Base-by-base conservation (phyloP, 257 asterid species). In the Datura wrightii region DNA sequence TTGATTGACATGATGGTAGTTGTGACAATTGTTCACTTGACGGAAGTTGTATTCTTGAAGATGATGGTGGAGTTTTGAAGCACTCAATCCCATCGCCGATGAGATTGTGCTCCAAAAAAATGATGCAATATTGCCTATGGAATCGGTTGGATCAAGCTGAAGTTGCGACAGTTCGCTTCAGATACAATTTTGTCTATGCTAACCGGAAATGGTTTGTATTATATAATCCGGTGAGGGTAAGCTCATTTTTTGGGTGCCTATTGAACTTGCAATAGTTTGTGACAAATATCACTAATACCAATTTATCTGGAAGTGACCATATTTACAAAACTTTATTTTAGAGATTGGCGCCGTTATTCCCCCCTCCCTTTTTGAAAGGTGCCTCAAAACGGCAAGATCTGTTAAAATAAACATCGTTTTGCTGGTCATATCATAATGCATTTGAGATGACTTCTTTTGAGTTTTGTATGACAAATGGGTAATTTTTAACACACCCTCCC, bases 201-300 rank as follows among this genome's bases (percentile, higher is more conserved):
- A 65, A 3, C 4, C 5, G 82, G 62, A 76, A 50, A 76, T 50
- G 44, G 44, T 50, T 76, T 76, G 82, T 76, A 76, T 31, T 76
- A 2, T 76, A 76, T 76, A 76, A 1, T 6, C 82, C 44, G 24
- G 7, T 1, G 1, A 50, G 60, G 44, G 19, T 42, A 31, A 11
- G 82, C 44, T 52, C n/a, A 65, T 36, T 37, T 39, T 65, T 37
- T 37, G 76, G 50, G 24, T 67, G 31, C 76, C 31, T 67, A 15
- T 5, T 67, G 50, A 53, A 46, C 42, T 50, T 24, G 19, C 65
- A 34, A 52, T 48, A 8, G 79, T 39, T 48, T 42, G n/a, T 18
- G 79, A 18, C 41, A 78, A 52, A 78, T 55, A 78, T 55, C 10
- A 34, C 13, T 65, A 0, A 2, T 34, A 34, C 72, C 72, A 37